Percentiles rank a stretch among this genome's conserved stretches.
Conservation (phyloP, 2,329 filamentous ascomycete species). For the Fusarium goolgardi region DNA sequence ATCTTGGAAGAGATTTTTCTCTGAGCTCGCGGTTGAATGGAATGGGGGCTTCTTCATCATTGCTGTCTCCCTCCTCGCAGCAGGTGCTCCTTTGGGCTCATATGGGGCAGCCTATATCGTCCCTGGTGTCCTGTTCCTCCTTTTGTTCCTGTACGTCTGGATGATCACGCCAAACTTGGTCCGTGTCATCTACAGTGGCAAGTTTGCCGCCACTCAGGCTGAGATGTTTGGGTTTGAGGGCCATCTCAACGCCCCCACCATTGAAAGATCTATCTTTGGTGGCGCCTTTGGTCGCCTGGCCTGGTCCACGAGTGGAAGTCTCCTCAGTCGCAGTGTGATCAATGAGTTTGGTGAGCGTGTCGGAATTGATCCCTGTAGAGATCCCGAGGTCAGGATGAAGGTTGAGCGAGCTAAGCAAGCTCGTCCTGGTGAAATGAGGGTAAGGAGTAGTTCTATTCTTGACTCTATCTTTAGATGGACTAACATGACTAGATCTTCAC, state of each 20-base stretch:
- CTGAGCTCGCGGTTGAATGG: conserved; percentile 37
- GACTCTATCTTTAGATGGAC: neutral
- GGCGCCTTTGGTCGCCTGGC: conserved; percentile 46
- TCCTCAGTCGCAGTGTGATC: conserved; percentile 43
- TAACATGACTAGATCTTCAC: conserved; percentile 49
- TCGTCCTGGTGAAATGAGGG: conserved; percentile 46
- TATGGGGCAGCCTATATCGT: neutral
- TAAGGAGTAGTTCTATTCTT: conserved; percentile 20
- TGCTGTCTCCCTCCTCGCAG: conserved; percentile 37
- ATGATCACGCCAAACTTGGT: conserved; percentile 44
- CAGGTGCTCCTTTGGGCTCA: conserved; percentile 11
- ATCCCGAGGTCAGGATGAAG: conserved; percentile 43
- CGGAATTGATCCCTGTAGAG: conserved; percentile 45
- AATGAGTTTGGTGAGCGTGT: conserved; percentile 46
- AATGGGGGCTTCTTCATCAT: conserved; percentile 39
- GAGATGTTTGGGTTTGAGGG: conserved; percentile 52
- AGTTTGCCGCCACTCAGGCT: conserved; percentile 47
- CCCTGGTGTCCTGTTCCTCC: conserved; percentile 41
- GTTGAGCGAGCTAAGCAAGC: conserved; percentile 46
- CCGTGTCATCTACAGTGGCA: conserved; percentile 46
- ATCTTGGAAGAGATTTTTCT: conserved; percentile 39
- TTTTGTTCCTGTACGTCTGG: conserved; percentile 43
- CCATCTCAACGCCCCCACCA: conserved; percentile 47
- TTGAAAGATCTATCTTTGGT: conserved; percentile 49
- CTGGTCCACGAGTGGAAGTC: conserved; percentile 48